Percentiles rank a stretch among this genome's conserved stretches.
Conservation (phyloP, 2,329 filamentous ascomycete genomes). For the Colletotrichum graminicola region DNA sequence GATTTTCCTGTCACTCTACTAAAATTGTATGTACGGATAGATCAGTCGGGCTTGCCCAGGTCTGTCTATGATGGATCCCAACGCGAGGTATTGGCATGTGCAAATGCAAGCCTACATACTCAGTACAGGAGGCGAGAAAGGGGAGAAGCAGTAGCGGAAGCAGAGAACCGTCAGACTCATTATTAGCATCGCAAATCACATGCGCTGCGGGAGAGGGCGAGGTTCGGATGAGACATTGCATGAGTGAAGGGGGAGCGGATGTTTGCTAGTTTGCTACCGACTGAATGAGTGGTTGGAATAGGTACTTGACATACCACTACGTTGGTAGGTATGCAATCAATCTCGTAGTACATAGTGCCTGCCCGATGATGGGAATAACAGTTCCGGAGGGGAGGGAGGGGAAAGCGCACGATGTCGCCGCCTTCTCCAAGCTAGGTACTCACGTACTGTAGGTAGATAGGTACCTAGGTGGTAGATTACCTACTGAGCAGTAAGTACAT, state of each 20-base stretch:
- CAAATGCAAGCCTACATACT: slow-evolving; percentile 1
- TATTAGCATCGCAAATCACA: background rate
- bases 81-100: slow-evolving; percentile 16
- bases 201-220: background rate
- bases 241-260: background rate
- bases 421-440: background rate
- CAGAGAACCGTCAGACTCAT: background rate
- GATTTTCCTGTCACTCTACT: slow-evolving; percentile 1
- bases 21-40: background rate
- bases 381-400: slow-evolving; percentile 4
- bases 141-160: background rate
- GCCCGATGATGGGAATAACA: background rate
- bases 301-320: too few relatives aligned
- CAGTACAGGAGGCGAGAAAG: background rate
- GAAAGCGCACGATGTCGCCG: slow-evolving; percentile 7
- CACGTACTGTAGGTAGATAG: too few relatives aligned
- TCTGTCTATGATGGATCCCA: background rate
- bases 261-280: background rate
- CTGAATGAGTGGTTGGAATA: background rate
- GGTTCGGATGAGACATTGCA: background rate
- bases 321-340: too few relatives aligned
- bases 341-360: too few relatives aligned
- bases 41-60: background rate
- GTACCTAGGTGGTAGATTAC: too few relatives aligned
- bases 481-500: too few relatives aligned